phyloP scores from a whole-genome alignment of 192 early-diverging fungal genomes.

The Phlyctochytrium arcticum region DNA sequence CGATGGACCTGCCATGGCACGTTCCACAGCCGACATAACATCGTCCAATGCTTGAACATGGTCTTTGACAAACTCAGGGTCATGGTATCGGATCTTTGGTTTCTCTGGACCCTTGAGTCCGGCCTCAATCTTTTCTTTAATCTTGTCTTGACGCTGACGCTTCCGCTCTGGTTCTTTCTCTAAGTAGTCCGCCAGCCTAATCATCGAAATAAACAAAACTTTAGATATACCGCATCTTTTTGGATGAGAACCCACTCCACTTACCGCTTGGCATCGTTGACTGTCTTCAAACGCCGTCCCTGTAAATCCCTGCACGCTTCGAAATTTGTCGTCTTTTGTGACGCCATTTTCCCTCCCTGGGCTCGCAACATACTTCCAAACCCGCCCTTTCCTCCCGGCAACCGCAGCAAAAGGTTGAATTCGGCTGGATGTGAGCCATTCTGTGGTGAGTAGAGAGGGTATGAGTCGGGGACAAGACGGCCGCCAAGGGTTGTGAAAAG shows the following conservation, averaged over 20 bases:
- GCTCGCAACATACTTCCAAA: slow-evolving; percentile 94
- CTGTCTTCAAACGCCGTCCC: slow-evolving; percentile 80
- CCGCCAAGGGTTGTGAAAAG: slow-evolving; percentile 12
- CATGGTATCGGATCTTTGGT: slow-evolving; percentile 81
- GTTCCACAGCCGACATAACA: slow-evolving; percentile 29
- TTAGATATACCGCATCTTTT: not conserved
- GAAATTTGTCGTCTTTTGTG: slow-evolving; percentile 85
- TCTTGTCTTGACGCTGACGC: slow-evolving; percentile 52
- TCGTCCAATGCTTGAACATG: slow-evolving; percentile 38
- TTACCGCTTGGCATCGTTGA: slow-evolving; percentile 86
- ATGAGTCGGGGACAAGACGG: slow-evolving; percentile 21
- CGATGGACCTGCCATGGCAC: slow-evolving; percentile 11
- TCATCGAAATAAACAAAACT: slow-evolving; percentile 1
- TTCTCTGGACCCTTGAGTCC: slow-evolving; percentile 57
- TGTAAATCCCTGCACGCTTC: slow-evolving; percentile 93
- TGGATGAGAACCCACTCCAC: slow-evolving; percentile 22
- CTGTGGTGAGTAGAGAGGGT: slow-evolving; percentile 23
- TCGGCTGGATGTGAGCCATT: slow-evolving; percentile 5
- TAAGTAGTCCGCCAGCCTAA: slow-evolving; percentile 64
- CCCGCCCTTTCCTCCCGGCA: slow-evolving; percentile 91
- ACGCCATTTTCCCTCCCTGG: slow-evolving; percentile 84
- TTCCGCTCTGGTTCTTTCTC: slow-evolving; percentile 65
- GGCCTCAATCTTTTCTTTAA: slow-evolving; percentile 78
- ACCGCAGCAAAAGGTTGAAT: slow-evolving; percentile 47
- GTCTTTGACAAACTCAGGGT: slow-evolving; percentile 65